Percentiles rank a stretch among this genome's conserved stretches.
These are phyloP conservation scores for Coemansia sp. DNA, from an alignment of 192 early-diverging fungal genomes.

Conservation along the genomic window DNA sequence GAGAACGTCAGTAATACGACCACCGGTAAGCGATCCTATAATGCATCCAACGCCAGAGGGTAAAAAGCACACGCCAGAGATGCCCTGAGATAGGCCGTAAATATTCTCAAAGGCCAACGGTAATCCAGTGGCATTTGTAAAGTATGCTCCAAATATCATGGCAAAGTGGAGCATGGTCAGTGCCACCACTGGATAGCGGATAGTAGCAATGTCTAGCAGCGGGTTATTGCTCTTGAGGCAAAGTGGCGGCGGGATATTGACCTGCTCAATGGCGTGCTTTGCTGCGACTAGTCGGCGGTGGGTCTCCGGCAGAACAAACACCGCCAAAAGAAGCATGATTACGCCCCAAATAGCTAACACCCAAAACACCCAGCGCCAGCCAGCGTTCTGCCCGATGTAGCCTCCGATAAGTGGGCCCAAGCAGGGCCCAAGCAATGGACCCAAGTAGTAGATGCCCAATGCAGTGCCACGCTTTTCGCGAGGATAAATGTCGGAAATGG, in stretches of 20 bases:
- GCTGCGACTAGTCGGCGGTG: slow-evolving; percentile 39
- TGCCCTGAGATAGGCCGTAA: slow-evolving; percentile 46
- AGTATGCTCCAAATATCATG: slow-evolving; percentile 56
- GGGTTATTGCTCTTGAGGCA: slow-evolving; percentile 41
- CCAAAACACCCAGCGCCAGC: slow-evolving; percentile 64
- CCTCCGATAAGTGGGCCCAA: slow-evolving; percentile 60
- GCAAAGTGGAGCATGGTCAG: slow-evolving; percentile 42
- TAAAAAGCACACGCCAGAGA: slow-evolving; percentile 54
- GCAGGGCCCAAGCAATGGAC: slow-evolving; percentile 54
- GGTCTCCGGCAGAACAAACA: slow-evolving; percentile 64
- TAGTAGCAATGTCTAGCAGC: slow-evolving; percentile 25
- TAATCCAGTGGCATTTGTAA: slow-evolving; percentile 48
- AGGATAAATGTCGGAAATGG: slow-evolving; percentile 57
- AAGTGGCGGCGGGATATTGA: slow-evolving; percentile 32
- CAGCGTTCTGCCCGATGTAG: slow-evolving; percentile 47
- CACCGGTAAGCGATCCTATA: slow-evolving; percentile 43
- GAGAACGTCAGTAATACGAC: slow-evolving; percentile 40
- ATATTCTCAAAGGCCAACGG: slow-evolving; percentile 43
- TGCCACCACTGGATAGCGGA: slow-evolving; percentile 38
- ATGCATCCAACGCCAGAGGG: slow-evolving; percentile 52
- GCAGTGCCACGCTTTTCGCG: slow-evolving; percentile 56
- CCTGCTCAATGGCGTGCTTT: slow-evolving; percentile 30
- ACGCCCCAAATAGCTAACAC: slow-evolving; percentile 58
- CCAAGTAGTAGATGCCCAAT: slow-evolving; percentile 56
- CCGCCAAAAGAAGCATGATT: slow-evolving; percentile 42